These are phyloP conservation scores for rapeseed (Brassica napus) DNA, from an alignment of 345 rosid genomes.

Conservation along the genomic window Da-Ae NC_063449.1:47449501-47450000, in stretches of 20 bases:
- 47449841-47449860: constrained; percentile 11
- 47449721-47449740: not conserved
- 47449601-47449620: constrained; percentile 68
- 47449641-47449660: constrained; percentile 70
- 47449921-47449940: constrained; percentile 57
- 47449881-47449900: not conserved
- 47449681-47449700: not conserved
- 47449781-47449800: constrained; percentile 72
- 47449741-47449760: constrained; percentile 59
- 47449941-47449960: constrained; percentile 80
- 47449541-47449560: not conserved
- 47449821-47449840: constrained; percentile 48
- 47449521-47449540: not conserved
- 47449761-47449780: constrained; percentile 60
- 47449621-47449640: constrained; percentile 69
- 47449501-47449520: constrained; percentile 46
- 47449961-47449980: constrained; percentile 73
- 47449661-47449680: constrained; percentile 36
- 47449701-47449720: not conserved
- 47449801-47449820: constrained; percentile 66
- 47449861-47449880: not conserved
- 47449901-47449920: constrained; percentile 62
- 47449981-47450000: constrained; percentile 61
- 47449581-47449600: constrained; percentile 56
- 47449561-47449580: not conserved